Evolutionary conservation across 2,329 filamentous ascomycete genomes (phyloP), one percentile per base, ranked within the genome.

Genomic region (Cadophora sp.): DNA sequence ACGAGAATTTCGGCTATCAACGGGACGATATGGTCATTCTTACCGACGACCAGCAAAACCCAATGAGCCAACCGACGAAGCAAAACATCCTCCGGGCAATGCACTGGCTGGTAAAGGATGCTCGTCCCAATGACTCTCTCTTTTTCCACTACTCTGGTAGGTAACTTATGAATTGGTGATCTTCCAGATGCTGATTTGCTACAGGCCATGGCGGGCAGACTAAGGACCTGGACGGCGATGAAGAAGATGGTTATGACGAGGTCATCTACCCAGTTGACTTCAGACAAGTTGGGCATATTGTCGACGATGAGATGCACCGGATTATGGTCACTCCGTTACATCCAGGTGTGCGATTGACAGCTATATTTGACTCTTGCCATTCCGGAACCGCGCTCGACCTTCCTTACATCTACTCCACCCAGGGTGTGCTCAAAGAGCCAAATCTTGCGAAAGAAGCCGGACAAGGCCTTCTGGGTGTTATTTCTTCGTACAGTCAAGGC

Each of bases 71-170:
- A 81, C 95, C 95, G 9, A 97, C 94, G 5, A 97, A 97, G 80
- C 91, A 93, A 73, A 98, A 98, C 77, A 97, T 98, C 65, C 80
- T 98, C 45, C 88, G 95, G 62, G 95, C 95, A 36, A 98, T 98
- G 95, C 94, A 97, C 78, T 98, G 95, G 95, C 83, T 98, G 22
- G 93, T 97, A 66, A 97, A 97, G 81, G 94, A 97, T 76, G 94
- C 95, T 4, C 87, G 87, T 66, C 92, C 94, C 0, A 97, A 97
- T 77, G 95, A 98, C 78, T 97, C 95, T 4, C 85, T 98, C 7
- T 98, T 98, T 81, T 97, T 98, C 83, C 95, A 98, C 81, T 98
- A 97, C 79, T 97, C 94, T 47, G 94, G 92, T 94, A 80, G 73
- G 87, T 77, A 47, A 16, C 33, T 24, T 22, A 47, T 56, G 39